These are phyloP conservation scores for Funneliformis mosseae DNA, from an alignment of 192 early-diverging fungal species.

Conservation along the genomic window DNA sequence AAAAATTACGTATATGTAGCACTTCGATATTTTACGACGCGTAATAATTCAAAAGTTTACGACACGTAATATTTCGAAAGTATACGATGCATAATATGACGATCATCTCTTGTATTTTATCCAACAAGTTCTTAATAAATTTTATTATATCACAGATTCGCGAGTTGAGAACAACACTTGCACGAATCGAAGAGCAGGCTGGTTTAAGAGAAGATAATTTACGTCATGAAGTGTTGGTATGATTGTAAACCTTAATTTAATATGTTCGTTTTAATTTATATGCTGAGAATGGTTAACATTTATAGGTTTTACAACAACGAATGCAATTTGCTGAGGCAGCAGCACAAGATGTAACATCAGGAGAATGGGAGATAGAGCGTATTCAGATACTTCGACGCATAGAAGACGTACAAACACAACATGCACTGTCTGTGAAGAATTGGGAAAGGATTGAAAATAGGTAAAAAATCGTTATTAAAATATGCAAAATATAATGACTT, in stretches of 20 bases:
- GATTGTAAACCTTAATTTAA: background rate
- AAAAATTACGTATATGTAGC: too few relatives aligned
- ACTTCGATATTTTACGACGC: too few relatives aligned
- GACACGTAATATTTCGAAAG: too few relatives aligned
- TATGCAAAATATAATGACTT: background rate
- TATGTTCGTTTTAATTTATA: background rate
- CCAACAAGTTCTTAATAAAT: background rate
- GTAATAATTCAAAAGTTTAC: too few relatives aligned
- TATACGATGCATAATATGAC: too few relatives aligned
- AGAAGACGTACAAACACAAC: conserved; percentile 44
- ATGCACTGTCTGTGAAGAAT: conserved; percentile 37
- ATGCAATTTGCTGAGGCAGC: conserved; percentile 40
- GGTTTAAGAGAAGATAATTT: conserved; percentile 44
- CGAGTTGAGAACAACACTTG: conserved; percentile 44
- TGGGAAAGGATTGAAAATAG: conserved; percentile 44
- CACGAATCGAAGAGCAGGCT: conserved; percentile 38
- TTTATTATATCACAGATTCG: conserved; percentile 29
- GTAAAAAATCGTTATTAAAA: conserved; percentile 21
- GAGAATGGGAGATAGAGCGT: conserved; percentile 36
- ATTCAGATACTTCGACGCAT: conserved; percentile 42
- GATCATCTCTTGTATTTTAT: background rate
- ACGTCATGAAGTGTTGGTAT: conserved; percentile 38
- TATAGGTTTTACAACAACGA: conserved; percentile 32
- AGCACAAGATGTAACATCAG: conserved; percentile 33
- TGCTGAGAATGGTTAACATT: background rate